Evolutionary conservation across 192 early-diverging fungal genomes (phyloP).

Genomic region (Obelidium mucronatum): DNA sequence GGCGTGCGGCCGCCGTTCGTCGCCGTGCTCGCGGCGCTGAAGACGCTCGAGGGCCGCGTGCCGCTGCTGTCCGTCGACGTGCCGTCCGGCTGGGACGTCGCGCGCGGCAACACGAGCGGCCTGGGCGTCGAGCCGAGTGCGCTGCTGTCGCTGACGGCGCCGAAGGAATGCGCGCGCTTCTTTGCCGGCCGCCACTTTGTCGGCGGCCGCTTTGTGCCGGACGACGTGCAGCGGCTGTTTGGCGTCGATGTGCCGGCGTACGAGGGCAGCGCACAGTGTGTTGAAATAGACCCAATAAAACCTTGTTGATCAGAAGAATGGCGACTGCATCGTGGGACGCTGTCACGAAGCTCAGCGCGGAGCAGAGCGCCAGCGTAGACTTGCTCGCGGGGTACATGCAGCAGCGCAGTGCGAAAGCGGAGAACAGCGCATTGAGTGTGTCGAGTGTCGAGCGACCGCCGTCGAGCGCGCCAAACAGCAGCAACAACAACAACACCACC

Average conservation of each 20-base stretch:
- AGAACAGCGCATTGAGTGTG: no score
- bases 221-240: constrained; percentile 65
- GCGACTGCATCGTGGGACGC: neutral
- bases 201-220: constrained; percentile 91
- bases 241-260: constrained; percentile 75
- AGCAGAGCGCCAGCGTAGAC: neutral
- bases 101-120: constrained; percentile 64
- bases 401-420: neutral
- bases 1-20: constrained; percentile 77
- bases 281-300: constrained; percentile 21
- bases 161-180: constrained; percentile 77
- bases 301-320: neutral
- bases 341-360: neutral
- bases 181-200: constrained; percentile 78
- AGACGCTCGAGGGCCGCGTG: constrained; percentile 12
- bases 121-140: constrained; percentile 75
- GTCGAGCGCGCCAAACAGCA: neutral
- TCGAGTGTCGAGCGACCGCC: no score
- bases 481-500: neutral
- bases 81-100: constrained; percentile 96
- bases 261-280: constrained; percentile 71
- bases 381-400: neutral
- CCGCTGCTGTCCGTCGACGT: constrained; percentile 86
- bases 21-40: constrained; percentile 58
- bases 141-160: constrained; percentile 91